Base-by-base conservation (phyloP, 2,329 filamentous ascomycete species). In the Botryosphaeria dothidea region DNA sequence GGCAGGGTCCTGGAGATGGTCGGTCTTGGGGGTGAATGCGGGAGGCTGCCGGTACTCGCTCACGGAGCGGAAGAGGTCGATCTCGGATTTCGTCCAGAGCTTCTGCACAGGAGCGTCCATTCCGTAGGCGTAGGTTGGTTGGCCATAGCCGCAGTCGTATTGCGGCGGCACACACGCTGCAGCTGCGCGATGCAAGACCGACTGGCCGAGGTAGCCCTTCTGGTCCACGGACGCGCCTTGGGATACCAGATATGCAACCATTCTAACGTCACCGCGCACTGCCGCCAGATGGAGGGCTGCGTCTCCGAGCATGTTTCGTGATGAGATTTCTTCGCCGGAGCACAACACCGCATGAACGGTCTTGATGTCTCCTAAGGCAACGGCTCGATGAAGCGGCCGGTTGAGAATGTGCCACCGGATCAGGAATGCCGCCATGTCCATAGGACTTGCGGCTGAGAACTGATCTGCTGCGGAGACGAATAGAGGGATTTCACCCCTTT, bases 231-330 rank as follows among this genome's bases (percentile, higher is more conserved):
- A 34, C 2, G 56, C 56, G 56, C 56, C 56, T 25, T 7, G 19
- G 9, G 9, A 17, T 2, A 60, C 8, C 25, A 60, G 56, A 4
- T 34, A 60, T 4, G n/a, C 11, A n/a, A 60, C 56, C 56, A 60
- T 60, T 1, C 8, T 17, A n/a, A 23, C 56, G 38, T 60, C 38
- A 2, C 41, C 56, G 15, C 56, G 56, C 41, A 34, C 11, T 2
- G 56, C 56, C 9, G 56, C 56, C 19, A 60, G 27, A 25, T 60
- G 56, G 41, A 60, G 23, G 8, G 38, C 38, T n/a, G 56, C 38
- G 27, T 60, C 56, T 21, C 56, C 56, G n/a, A 60, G 56, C 56
- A 60, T 60, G 56, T 45, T 46, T 9, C 56, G 38, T n/a, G 56
- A 38, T 3, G 56, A 46, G 4, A 60, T 19, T 7, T 34, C 25